These are phyloP conservation scores for Hibiscus trionum DNA, from an alignment of 345 rosid genomes.

Conservation along the genomic window DNA sequence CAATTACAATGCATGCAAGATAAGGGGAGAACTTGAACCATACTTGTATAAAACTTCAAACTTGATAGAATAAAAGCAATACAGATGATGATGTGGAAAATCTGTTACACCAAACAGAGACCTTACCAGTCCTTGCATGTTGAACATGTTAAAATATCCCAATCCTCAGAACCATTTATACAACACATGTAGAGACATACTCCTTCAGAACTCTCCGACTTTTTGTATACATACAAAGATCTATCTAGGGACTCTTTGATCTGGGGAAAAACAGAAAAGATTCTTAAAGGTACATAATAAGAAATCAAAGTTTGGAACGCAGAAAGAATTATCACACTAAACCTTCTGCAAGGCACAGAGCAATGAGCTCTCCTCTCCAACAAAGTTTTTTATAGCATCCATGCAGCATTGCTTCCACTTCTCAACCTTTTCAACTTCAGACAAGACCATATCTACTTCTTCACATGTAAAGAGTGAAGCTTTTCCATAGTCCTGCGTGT, in stretches of 20 bases:
- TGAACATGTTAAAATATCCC: slow-evolving; percentile 31
- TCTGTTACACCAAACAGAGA: slow-evolving; percentile 5
- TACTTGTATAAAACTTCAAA: not conserved
- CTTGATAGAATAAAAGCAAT: not conserved
- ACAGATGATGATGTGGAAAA: not conserved
- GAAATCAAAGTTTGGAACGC: not conserved
- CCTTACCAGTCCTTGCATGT: slow-evolving; percentile 58
- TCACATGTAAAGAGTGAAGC: slow-evolving; percentile 42
- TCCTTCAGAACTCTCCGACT: slow-evolving; percentile 24
- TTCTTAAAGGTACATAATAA: not conserved
- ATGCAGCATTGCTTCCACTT: slow-evolving; percentile 44
- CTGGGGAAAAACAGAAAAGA: slow-evolving; percentile 25
- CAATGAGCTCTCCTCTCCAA: slow-evolving; percentile 26
- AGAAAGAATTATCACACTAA: not conserved
- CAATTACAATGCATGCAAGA: not conserved
- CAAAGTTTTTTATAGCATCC: slow-evolving; percentile 24
- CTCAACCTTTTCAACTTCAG: slow-evolving; percentile 49
- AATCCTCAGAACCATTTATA: slow-evolving; percentile 24
- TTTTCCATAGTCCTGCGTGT: slow-evolving; percentile 43
- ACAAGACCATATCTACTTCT: slow-evolving; percentile 40
- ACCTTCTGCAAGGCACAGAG: slow-evolving; percentile 46
- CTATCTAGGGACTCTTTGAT: slow-evolving; percentile 38
- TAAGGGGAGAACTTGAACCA: not conserved
- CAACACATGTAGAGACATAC: slow-evolving; percentile 34
- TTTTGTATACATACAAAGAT: slow-evolving; percentile 38